Evolutionary conservation across 148 eudicot species (phyloP), one percentile per base, ranked within the genome.

Genomic region (Rhododendron williamsianum): DNA sequence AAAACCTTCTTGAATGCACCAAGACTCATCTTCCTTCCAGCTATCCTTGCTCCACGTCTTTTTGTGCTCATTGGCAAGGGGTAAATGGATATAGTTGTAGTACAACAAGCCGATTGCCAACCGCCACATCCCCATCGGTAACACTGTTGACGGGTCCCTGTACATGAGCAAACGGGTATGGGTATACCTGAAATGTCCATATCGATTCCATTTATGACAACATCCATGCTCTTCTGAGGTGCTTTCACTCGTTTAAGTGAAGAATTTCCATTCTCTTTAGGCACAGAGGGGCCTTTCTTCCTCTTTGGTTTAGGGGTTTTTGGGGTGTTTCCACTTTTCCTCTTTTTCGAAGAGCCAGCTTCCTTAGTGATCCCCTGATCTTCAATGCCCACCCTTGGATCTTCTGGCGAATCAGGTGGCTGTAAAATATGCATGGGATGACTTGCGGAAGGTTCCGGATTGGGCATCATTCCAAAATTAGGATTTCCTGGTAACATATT

Each of bases 31-130:
- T 92, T 92, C 84, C 93, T 83, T 48, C 93, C 93, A 45, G 93
- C 93, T 79, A 92, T 92, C 52, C 93, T 72, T 11, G 93, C 92
- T 76, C 93, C 93, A 56, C 91, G 92, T 76, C 93, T 87, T 83
- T 92, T 92, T 21, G 89, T 88, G 73, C 93, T 92, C 92, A 92
- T 90, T 58, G 93, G 93, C 85, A 92, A 83, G 33, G 93, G 93
- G 43, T 92, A 92, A 54, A 86, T 87, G 2, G 93, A 92, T 85
- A 92, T 86, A n/a, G 92, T 90, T n/a, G 93, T 92, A 72, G 93
- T 92, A 83, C 93, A 92, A 78, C 93, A 92, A 81, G 93, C 93
- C 0, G 92, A 90, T 79, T 92, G 93, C 93, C 93, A 92, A 46
- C 93, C 93, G 63, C 93, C 92, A 80, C 89, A 88, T 1, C 93